Percentiles rank a stretch among this genome's conserved stretches.
These are phyloP conservation scores for Plasmodium cynomolgi DNA, from an alignment of 169 alveolate genomes.

Conservation along the genomic window DNA sequence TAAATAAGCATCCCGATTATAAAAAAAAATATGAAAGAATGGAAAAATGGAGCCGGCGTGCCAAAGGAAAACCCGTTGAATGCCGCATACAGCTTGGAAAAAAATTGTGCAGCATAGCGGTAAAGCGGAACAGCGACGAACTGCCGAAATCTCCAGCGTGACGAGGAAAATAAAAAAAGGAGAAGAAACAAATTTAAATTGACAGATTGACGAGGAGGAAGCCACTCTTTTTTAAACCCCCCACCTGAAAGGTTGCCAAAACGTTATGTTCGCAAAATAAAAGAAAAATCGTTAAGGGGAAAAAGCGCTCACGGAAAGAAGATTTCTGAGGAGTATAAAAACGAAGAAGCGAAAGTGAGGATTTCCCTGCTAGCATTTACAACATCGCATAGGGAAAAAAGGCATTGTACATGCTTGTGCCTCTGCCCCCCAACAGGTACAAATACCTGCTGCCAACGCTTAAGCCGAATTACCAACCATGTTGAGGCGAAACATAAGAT, in stretches of 20 bases:
- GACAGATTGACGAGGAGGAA: not conserved
- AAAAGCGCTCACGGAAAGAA: not conserved
- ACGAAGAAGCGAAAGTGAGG: not conserved
- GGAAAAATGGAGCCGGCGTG: not conserved
- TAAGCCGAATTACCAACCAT: conserved; percentile 75
- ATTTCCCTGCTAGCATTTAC: not conserved
- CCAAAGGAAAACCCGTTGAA: not conserved
- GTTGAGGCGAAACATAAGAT: conserved; percentile 94
- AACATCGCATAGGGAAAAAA: not conserved
- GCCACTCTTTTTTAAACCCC: not conserved
- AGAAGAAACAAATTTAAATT: not conserved
- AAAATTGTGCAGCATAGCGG: not conserved
- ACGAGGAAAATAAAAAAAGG: not conserved
- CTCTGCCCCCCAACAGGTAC: not conserved
- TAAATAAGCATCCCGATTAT: not conserved
- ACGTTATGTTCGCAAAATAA: not conserved
- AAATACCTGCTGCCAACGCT: not conserved
- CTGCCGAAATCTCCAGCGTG: not conserved
- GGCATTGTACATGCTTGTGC: not conserved
- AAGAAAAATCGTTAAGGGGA: not conserved
- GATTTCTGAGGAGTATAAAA: too few relatives aligned
- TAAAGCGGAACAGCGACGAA: not conserved
- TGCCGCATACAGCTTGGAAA: not conserved
- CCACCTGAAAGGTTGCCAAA: not conserved
- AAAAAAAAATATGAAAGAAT: not conserved